Conservation (phyloP, 1,284 basidiomycete genomes). For the Rhizopogon hawkerae region DNA sequence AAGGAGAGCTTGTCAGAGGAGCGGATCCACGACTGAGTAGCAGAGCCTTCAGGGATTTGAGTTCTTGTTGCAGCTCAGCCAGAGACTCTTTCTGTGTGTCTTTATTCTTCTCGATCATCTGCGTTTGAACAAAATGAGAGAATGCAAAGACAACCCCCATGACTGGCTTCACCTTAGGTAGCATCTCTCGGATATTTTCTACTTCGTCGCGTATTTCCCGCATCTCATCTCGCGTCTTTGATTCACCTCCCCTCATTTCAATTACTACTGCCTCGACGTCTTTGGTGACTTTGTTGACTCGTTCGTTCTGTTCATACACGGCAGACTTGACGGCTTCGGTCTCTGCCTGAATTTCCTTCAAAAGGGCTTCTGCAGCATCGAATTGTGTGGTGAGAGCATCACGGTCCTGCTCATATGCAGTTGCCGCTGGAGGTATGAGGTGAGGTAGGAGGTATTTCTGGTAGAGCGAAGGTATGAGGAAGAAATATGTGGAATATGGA, state of each 20-base stretch:
- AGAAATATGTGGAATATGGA: neutral
- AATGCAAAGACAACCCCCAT: neutral
- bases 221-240: conserved; percentile 81
- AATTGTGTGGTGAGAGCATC: conserved; percentile 85
- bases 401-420: conserved; percentile 85
- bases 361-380: conserved; percentile 79
- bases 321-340: conserved; percentile 66
- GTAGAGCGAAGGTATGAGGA: conserved; percentile 2
- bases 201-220: conserved; percentile 89
- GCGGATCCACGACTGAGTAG: conserved; percentile 56
- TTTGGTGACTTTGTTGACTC: conserved; percentile 69
- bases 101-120: conserved; percentile 95
- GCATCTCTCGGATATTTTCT: conserved; percentile 81
- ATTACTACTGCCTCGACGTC: conserved; percentile 76
- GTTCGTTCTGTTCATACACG: conserved; percentile 76
- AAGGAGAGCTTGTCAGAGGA: conserved; percentile 38
- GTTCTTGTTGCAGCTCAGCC: conserved; percentile 83
- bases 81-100: conserved; percentile 74
- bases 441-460: conserved; percentile 93
- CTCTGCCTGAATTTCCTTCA: conserved; percentile 77
- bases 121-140: conserved; percentile 3
- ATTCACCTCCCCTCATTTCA: conserved; percentile 73
- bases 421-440: conserved; percentile 80
- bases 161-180: conserved; percentile 65
- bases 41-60: conserved; percentile 91